Base-by-base conservation (phyloP, 208 protist species). In the Leishmania aethiopica region DNA sequence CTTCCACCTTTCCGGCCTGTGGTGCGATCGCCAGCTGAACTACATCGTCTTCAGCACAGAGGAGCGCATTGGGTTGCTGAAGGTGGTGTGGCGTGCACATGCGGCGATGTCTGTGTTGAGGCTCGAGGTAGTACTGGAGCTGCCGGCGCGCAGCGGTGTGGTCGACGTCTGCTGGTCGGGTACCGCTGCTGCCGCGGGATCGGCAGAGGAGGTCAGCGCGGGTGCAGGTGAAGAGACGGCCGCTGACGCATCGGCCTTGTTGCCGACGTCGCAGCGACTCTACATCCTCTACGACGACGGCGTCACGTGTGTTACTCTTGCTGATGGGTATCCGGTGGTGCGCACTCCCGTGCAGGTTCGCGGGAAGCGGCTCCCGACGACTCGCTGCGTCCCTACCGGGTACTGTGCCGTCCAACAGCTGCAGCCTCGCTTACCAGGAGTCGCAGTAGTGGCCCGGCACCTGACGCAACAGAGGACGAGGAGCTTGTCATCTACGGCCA, bases 11-110 rank as follows among this genome's bases (percentile, higher is more conserved):
- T 78, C 81, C 45, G 88, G 89, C 19, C 78, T 96, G 28, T 97
- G 93, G 92, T 94, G 90, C 82, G 91, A 97, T 79, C 76, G 81
- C 17, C 74, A 73, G 60, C 83, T 96, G 76, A 75, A 89, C 67
- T 91, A 92, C 79, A 86, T 97, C 17, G 82, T 94, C 64, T 91
- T 95, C 82, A 82, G 84, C n/a, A 97, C 95, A 55, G 93, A 96
- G 83, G 95, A 95, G 79, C 92, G 95, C 15, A 78, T 93, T 17
- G 91, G 91, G 22, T 60, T 97, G 69, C 51, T 91, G 75, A 79
- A 81, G 77, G 78, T 95, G 55, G 72, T 57, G 67, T 96, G 93
- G 93, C 79, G 86, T 25, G 84, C 83, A 11, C 87, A 91, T 62
- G 80, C 75, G n/a, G 88, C 88, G 28, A 76, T 91, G 78, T 75